Percentiles rank a stretch among this genome's conserved stretches.
phyloP scores from a whole-genome alignment of 768 basidiomycete species.

The Phlebiopsis gigantea region DNA sequence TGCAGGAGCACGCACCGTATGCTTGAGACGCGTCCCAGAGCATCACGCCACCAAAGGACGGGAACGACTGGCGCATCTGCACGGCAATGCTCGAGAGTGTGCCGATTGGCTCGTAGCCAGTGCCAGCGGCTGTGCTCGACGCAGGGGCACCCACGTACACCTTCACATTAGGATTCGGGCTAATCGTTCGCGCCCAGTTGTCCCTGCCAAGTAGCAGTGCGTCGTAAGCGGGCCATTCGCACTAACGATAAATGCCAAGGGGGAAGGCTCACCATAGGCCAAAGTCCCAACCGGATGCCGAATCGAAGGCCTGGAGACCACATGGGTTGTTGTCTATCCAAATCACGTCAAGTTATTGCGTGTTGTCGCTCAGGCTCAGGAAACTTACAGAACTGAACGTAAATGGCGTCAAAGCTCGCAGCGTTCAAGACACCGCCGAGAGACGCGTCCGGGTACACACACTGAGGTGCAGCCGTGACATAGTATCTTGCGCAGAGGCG shows the following conservation, averaged over 20 bases:
- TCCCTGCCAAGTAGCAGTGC: constrained; percentile 29
- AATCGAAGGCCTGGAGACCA: constrained; percentile 44
- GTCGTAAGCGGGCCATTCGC: neutral
- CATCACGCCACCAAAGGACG: constrained; percentile 41
- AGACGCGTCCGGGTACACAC: constrained; percentile 33
- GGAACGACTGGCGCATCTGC: constrained; percentile 32
- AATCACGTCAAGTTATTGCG: neutral
- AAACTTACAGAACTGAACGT: constrained; percentile 44
- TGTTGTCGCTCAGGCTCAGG: neutral
- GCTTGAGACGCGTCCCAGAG: constrained; percentile 43
- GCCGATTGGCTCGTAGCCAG: constrained; percentile 30
- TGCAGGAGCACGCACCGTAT: constrained; percentile 27
- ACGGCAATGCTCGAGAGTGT: constrained; percentile 30
- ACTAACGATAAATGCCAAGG: neutral
- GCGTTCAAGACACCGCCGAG: constrained; percentile 30
- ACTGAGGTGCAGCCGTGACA: constrained; percentile 35
- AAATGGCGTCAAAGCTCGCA: constrained; percentile 34
- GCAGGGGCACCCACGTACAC: constrained; percentile 40
- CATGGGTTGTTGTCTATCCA: constrained; percentile 39
- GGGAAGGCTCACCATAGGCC: constrained; percentile 24
- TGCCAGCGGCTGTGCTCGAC: constrained; percentile 33
- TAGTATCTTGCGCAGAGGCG: constrained; percentile 23
- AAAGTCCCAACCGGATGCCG: constrained; percentile 36
- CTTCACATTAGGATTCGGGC: constrained; percentile 40
- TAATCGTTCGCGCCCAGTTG: constrained; percentile 37